Conservation (phyloP, 2,329 filamentous ascomycete species). For the Pseudocercospora crystallina region DNA sequence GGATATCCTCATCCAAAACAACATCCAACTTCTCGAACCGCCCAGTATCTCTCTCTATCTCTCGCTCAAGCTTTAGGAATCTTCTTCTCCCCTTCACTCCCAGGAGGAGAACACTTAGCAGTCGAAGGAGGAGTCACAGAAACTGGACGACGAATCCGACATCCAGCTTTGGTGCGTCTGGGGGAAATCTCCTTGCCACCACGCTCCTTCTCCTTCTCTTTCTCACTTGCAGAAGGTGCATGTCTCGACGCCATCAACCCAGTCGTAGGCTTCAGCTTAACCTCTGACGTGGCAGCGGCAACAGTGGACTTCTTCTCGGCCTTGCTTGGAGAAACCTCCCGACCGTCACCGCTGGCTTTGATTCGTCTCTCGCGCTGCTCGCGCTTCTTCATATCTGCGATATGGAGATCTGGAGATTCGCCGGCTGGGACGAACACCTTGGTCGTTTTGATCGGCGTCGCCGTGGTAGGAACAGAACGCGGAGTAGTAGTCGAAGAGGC, state of each 20-base stretch:
- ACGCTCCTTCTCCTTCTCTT: conserved; percentile 2
- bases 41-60: too few relatives aligned
- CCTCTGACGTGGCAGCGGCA: too few relatives aligned
- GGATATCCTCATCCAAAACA: too few relatives aligned
- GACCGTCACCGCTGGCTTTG: not conserved
- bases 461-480: not conserved
- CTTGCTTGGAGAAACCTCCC: conserved; percentile 43
- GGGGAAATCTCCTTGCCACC: not conserved
- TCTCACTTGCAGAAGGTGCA: conserved; percentile 3
- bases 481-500: conserved; percentile 3
- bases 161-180: conserved; percentile 18
- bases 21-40: too few relatives aligned
- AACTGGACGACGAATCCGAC: conserved; percentile 17
- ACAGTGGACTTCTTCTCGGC: too few relatives aligned
- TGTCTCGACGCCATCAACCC: conserved; percentile 18
- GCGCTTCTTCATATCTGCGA: conserved; percentile 26
- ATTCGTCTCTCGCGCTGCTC: conserved; percentile 2
- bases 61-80: too few relatives aligned
- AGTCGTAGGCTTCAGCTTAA: conserved; percentile 23
- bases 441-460: conserved; percentile 6
- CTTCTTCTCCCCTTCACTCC: conserved; percentile 7
- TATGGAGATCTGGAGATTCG: conserved; percentile 29
- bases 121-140: conserved; percentile 11
- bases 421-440: conserved; percentile 33
- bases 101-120: not conserved